Conservation (phyloP, 257 asterid species). For the Solanum paucissectum region DNA sequence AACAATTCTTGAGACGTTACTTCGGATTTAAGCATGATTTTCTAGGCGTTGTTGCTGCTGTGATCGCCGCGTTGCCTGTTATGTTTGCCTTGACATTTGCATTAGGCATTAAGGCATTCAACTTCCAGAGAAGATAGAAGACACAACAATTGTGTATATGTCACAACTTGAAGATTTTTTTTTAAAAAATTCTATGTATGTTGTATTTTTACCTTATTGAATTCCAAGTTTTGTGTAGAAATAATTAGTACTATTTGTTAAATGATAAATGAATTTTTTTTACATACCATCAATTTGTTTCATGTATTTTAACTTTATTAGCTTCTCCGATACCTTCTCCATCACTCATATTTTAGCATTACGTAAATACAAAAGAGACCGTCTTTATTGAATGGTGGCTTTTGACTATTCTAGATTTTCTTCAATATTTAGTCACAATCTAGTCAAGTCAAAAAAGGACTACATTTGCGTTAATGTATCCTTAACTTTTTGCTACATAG, state of each 20-base stretch:
- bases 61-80: not conserved
- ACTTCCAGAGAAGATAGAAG: not conserved
- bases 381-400: not conserved
- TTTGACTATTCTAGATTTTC: not conserved
- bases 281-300: not conserved
- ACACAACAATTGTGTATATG: not conserved
- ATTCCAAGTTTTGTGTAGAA: not conserved
- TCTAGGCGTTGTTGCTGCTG: not conserved
- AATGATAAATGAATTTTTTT: not conserved
- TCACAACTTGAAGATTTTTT: not conserved
- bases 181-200: not conserved
- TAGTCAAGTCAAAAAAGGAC: not conserved
- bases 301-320: not conserved
- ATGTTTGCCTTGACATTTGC: not conserved
- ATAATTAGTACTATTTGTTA: not conserved
- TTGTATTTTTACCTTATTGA: not conserved
- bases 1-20: not conserved
- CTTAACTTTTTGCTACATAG: not conserved
- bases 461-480: not conserved
- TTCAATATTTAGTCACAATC: not conserved
- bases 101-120: not conserved
- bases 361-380: not conserved
- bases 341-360: not conserved
- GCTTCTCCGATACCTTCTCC: not conserved
- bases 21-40: not conserved